Percentiles rank a stretch among this genome's conserved stretches.
These are phyloP conservation scores for Dillenia suffruticosa DNA, from an alignment of 164 flowering plant genomes.

Conservation along the genomic window DNA sequence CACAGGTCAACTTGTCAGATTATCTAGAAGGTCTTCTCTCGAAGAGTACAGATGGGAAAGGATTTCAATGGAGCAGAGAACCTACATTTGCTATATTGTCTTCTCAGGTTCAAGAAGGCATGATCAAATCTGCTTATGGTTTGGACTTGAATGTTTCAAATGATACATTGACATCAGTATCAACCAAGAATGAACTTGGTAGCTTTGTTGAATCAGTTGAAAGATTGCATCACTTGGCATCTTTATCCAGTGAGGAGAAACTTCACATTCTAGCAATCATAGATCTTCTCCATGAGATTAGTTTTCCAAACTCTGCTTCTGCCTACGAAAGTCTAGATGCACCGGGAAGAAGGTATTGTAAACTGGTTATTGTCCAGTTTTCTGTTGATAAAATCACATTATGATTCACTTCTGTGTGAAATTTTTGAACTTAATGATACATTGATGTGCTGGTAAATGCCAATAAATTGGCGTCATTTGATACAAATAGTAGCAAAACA, in stretches of 20 bases:
- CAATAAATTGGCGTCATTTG: too few relatives aligned
- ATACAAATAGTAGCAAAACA: too few relatives aligned
- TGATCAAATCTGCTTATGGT: conserved; percentile 19
- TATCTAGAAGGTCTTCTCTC: conserved; percentile 48
- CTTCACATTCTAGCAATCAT: conserved; percentile 53
- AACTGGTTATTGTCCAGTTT: too few relatives aligned
- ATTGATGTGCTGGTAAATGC: too few relatives aligned
- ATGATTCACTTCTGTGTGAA: too few relatives aligned
- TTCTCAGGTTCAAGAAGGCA: conserved; percentile 26
- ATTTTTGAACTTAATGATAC: too few relatives aligned
- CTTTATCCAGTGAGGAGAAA: conserved; percentile 41
- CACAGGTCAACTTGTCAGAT: conserved; percentile 53
- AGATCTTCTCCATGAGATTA: conserved; percentile 75
- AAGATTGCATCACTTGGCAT: conserved; percentile 28
- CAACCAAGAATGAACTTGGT: conserved; percentile 39
- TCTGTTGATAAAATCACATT: too few relatives aligned
- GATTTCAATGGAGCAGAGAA: conserved; percentile 47
- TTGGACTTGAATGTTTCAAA: conserved; percentile 24
- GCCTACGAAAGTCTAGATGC: conserved; percentile 84
- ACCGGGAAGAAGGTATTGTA: conserved; percentile 77
- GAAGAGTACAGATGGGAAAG: conserved; percentile 28
- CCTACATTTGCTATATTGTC: conserved; percentile 13
- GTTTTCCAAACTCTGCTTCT: conserved; percentile 43
- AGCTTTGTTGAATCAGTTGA: conserved; percentile 46
- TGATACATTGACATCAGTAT: conserved; percentile 22